Evolutionary conservation across 1,284 basidiomycete species (phyloP).

Genomic region (Leucoagaricus sp.): DNA sequence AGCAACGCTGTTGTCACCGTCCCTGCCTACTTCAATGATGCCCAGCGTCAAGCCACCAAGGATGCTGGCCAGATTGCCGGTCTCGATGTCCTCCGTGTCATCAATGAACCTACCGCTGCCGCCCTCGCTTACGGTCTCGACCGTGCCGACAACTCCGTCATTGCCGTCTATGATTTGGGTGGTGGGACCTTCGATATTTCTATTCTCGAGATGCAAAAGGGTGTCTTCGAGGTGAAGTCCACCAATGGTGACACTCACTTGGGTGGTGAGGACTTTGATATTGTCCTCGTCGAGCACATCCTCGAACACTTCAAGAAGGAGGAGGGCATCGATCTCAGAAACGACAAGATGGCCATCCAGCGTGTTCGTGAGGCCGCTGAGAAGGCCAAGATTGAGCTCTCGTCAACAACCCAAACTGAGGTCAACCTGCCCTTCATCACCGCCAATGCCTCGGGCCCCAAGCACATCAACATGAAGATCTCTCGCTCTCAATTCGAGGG

Average conservation of each 20-base stretch:
- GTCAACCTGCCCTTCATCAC: constrained; percentile 98
- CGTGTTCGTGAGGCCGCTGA: constrained; percentile 98
- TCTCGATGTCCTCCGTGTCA: constrained; percentile 95
- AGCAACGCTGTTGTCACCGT: constrained; percentile 91
- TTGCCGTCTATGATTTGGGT: constrained; percentile 96
- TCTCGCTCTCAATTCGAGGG: constrained; percentile 89
- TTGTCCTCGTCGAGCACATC: constrained; percentile 87
- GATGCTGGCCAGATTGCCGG: constrained; percentile 97
- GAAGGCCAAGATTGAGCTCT: constrained; percentile 99
- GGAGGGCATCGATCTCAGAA: constrained; percentile 77
- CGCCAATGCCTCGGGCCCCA: constrained; percentile 90
- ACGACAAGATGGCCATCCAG: constrained; percentile 97
- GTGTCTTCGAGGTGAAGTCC: constrained; percentile 99
- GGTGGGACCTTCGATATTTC: constrained; percentile 98
- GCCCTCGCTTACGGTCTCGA: constrained; percentile 97
- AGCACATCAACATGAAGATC: constrained; percentile 94
- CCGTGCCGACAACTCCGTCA: constrained; percentile 78
- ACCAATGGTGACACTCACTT: constrained; percentile 99
- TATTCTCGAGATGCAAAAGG: constrained; percentile 98
- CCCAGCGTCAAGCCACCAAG: constrained; percentile 98
- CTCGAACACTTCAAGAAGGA: constrained; percentile 96
- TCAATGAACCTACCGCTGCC: constrained; percentile 98
- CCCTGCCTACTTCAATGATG: constrained; percentile 99
- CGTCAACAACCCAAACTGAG: constrained; percentile 92
- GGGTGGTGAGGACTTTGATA: constrained; percentile 98